phyloP scores from a whole-genome alignment of 257 asterid genomes.

The Fraxinus excelsior region DNA sequence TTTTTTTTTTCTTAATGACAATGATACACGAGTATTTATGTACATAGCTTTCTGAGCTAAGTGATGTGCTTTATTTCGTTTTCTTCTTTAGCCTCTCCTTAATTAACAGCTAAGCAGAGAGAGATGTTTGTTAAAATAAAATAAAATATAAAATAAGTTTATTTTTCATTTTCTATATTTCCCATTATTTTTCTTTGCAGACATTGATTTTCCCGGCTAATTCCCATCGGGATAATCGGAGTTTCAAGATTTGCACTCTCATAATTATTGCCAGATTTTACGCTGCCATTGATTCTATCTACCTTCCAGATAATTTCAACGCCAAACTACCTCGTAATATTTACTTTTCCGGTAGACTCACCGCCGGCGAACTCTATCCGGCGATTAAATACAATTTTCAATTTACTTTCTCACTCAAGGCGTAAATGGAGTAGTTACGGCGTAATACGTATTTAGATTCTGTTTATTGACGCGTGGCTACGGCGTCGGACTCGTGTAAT shows the following conservation, averaged over 20 bases:
- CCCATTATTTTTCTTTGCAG: not conserved
- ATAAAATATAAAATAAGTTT: not conserved
- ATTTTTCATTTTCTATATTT: conserved; percentile 4
- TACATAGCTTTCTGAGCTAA: not conserved
- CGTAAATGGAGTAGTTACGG: conserved; percentile 24
- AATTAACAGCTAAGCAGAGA: conserved; percentile 34
- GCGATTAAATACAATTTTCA: conserved; percentile 25
- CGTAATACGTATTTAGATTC: not conserved
- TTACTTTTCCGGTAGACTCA: not conserved
- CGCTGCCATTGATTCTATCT: conserved; percentile 9
- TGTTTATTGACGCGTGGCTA: conserved; percentile 34
- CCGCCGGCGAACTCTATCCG: not conserved
- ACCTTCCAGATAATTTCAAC: not conserved
- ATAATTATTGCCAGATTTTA: conserved; percentile 14
- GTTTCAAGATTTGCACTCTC: conserved; percentile 13
- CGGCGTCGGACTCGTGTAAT: conserved; percentile 25
- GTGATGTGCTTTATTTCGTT: conserved; percentile 16
- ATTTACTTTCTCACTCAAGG: conserved; percentile 23
- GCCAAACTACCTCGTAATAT: not conserved
- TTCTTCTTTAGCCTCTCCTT: conserved; percentile 31
- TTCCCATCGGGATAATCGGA: conserved; percentile 12
- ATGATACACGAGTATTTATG: too few species aligned
- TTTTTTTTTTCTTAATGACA: not conserved
- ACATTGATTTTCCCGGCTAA: too few species aligned
- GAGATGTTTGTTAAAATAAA: not conserved